Base-by-base conservation (phyloP, 1,284 basidiomycete species). In the Cryptococcus jaspeensis region DNA sequence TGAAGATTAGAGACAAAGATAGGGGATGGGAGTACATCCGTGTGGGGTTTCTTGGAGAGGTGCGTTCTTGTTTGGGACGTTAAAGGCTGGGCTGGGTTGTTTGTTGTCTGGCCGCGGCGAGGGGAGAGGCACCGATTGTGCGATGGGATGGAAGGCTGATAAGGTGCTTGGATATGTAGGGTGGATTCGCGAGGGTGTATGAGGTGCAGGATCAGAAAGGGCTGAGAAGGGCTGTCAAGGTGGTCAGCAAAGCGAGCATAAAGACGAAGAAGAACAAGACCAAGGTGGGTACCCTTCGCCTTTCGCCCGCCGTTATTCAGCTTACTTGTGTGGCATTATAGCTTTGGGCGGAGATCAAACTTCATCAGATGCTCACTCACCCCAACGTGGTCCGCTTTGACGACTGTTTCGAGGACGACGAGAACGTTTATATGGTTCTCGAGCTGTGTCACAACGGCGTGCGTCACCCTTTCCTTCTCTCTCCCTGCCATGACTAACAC, bases 291-390 rank as follows among this genome's bases (percentile, higher is more conserved):
- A 3, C 13, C 16, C 23, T 41, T 6, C n/a, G n/a, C n/a, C n/a
- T n/a, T n/a, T n/a, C n/a, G n/a, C n/a, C n/a, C n/a, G n/a, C n/a
- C n/a, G n/a, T n/a, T n/a, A n/a, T n/a, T n/a, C n/a, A n/a, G n/a
- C n/a, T n/a, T n/a, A n/a, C n/a, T n/a, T n/a, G n/a, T n/a, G n/a
- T n/a, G n/a, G n/a, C n/a, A n/a, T 40, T n/a, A 32, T 57, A 89
- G 93, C 85, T 98, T 58, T 97, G 95, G 70, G 94, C 94, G 59
- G 95, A 99, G 83, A 98, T 99, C 76, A 97, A 96, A 82, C 93
- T 99, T 55, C 95, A 99, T 78, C 86, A 88, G 60, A 88, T 92
- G 20, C 84, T 98, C 53, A 79, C 86, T 38, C 95, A 99, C 70
- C 90, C 92, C 23, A 93, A 99, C 77, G 90, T 99, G 59, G 93